Evolutionary conservation across 495 filamentous ascomycete genomes (phyloP).

Genomic region (Neurospora hispaniola): DNA sequence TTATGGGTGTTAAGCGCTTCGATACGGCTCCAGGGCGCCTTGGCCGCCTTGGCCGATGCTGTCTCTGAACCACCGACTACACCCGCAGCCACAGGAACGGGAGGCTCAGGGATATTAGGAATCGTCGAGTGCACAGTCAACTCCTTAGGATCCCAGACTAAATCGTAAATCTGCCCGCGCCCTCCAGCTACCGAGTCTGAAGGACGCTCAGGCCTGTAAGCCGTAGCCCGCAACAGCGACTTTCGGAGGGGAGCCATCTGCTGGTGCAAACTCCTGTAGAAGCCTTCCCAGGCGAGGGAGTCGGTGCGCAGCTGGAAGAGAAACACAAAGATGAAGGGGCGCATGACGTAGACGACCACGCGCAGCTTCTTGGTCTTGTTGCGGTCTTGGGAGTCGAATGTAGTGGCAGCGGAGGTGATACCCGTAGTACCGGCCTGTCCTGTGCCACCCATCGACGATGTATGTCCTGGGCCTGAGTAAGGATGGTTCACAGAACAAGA

Average conservation of each 20-base stretch:
- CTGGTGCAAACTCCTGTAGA: slow-evolving; percentile 75
- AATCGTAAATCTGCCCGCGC: slow-evolving; percentile 58
- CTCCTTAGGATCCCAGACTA: slow-evolving; percentile 72
- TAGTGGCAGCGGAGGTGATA: slow-evolving; percentile 1
- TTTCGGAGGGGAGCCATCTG: slow-evolving; percentile 71
- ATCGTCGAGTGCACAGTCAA: slow-evolving; percentile 75
- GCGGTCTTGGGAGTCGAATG: slow-evolving; percentile 36
- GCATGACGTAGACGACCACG: slow-evolving; percentile 61
- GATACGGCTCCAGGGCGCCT: slow-evolving; percentile 54
- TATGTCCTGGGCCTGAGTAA: neutral
- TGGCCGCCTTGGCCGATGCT: neutral
- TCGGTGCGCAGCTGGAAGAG: slow-evolving; percentile 66
- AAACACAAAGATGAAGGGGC: slow-evolving; percentile 86
- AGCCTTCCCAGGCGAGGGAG: slow-evolving; percentile 51
- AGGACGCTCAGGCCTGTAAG: slow-evolving; percentile 37
- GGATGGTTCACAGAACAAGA: neutral
- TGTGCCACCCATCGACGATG: neutral
- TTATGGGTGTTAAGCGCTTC: slow-evolving; percentile 89
- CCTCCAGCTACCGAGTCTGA: slow-evolving; percentile 15
- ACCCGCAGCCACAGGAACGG: neutral
- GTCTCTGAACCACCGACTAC: neutral
- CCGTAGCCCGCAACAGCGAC: slow-evolving; percentile 56
- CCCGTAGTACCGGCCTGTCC: neutral
- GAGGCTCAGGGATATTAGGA: slow-evolving; percentile 75
- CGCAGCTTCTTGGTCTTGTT: slow-evolving; percentile 49